Base-by-base conservation (phyloP, 192 early-diverging fungal species). In the Gamsiella multidivaricata region DNA sequence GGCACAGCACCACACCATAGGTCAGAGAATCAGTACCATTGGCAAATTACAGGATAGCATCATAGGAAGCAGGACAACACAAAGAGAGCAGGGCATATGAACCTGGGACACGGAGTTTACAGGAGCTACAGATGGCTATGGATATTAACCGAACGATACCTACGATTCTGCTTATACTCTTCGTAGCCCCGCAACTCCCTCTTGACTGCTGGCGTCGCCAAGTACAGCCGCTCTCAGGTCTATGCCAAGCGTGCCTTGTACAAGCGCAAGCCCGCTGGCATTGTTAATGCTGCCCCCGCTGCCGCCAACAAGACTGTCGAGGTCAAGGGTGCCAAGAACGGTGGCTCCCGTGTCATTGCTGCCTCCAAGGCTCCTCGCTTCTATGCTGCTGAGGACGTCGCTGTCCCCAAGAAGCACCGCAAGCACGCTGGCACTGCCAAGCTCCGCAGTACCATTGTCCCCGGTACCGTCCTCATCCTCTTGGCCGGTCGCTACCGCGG, bases 381-480 rank as follows among this genome's bases (percentile, higher is more conserved):
- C 85, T 93, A 94, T 87, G 86, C 93, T 22, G 95, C 95, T 75
- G 93, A 92, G 78, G 95, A 96, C 80, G 89, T 89, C 61, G 86
- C 88, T 49, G 66, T 81, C 65, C 90, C 92, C 84, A 95, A 94
- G 91, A 83, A 83, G 61, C 82, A 87, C 71, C 92, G 95, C 85
- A 94, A 94, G 92, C 70, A 88, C 56, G 69, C 85, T 72, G 87
- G 90, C 78, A 73, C 88, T 54, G 84, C 86, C 46, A 82, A 85
- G 65, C 91, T 97, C 80, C 96, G 98, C 85, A 68, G 83, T 65
- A 86, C 91, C 84, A 98, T 99, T 87, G 96, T 94, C 72, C 94
- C 98, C 70, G 97, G 98, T 63, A 96, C 98, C 84, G 92, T 99
- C 70, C 86, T 98, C 52, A 98, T 99, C 79, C 89, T 99, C 66